These are phyloP conservation scores for Thymus quinquecostatus DNA, from an alignment of 257 asterid species.

Conservation along the genomic window DNA sequence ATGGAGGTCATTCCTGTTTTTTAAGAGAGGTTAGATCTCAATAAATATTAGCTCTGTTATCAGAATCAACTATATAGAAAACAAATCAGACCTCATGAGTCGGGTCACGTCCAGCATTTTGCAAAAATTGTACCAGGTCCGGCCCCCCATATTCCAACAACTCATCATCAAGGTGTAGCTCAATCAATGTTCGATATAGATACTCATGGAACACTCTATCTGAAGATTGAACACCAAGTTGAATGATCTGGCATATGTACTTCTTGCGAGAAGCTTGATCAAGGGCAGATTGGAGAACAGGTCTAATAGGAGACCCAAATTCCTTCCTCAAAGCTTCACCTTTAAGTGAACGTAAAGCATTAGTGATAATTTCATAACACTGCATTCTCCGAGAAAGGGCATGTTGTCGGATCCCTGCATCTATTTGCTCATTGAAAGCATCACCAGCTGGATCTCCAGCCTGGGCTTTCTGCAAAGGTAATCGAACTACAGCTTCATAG, in stretches of 20 bases:
- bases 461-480: slow-evolving; percentile 95
- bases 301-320: slow-evolving; percentile 88
- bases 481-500: slow-evolving; percentile 92
- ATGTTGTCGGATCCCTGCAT: slow-evolving; percentile 69
- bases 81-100: slow-evolving; percentile 60
- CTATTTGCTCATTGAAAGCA: slow-evolving; percentile 84
- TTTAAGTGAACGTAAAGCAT: slow-evolving; percentile 75
- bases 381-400: slow-evolving; percentile 85
- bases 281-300: slow-evolving; percentile 68
- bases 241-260: slow-evolving; percentile 85
- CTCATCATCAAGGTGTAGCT: slow-evolving; percentile 89
- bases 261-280: slow-evolving; percentile 80
- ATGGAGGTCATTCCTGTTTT: slow-evolving; percentile 14
- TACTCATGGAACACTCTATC: slow-evolving; percentile 86
- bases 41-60: slow-evolving; percentile 18
- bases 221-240: slow-evolving; percentile 92
- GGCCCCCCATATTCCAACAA: slow-evolving; percentile 93
- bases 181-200: slow-evolving; percentile 77
- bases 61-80: slow-evolving; percentile 25
- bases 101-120: slow-evolving; percentile 82
- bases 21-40: slow-evolving; percentile 15
- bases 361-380: slow-evolving; percentile 81
- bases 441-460: slow-evolving; percentile 89
- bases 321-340: slow-evolving; percentile 66
- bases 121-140: slow-evolving; percentile 93